These are phyloP conservation scores for Camillea tinctor DNA, from an alignment of 2,329 filamentous ascomycete species.

Conservation along the genomic window DNA sequence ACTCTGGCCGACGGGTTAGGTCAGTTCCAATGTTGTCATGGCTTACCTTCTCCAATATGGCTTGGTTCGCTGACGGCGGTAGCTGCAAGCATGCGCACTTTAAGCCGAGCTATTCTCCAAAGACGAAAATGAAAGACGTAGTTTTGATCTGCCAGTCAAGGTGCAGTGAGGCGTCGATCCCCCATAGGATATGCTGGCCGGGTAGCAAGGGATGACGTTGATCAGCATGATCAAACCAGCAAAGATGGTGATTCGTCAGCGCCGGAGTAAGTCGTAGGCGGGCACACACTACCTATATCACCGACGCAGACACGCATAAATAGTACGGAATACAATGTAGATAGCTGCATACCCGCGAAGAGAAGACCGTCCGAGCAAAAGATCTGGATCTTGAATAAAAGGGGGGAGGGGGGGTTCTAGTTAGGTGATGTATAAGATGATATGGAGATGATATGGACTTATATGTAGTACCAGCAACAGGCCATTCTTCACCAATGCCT, in stretches of 20 bases:
- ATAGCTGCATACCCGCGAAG: background rate
- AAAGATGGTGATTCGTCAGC: background rate
- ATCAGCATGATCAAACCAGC: background rate
- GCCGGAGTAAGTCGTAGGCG: background rate
- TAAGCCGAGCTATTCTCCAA: background rate
- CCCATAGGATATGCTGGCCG: background rate
- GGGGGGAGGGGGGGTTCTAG: too few relatives aligned
- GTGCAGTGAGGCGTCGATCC: background rate
- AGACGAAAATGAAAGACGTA: background rate
- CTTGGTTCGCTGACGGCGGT: background rate
- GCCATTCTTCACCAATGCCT: background rate
- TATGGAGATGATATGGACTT: too few relatives aligned
- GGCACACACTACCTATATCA: background rate
- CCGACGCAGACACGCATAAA: background rate
- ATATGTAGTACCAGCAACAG: background rate
- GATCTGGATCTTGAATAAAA: background rate
- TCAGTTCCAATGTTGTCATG: background rate
- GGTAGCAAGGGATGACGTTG: slow-evolving; percentile 1
- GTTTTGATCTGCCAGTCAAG: background rate
- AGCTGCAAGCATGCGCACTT: background rate
- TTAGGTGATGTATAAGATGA: background rate
- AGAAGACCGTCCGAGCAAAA: background rate
- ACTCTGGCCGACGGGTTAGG: too few relatives aligned
- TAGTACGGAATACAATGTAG: background rate
- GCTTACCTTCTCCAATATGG: slow-evolving; percentile 5